Percentiles rank a stretch among this genome's conserved stretches.
These are phyloP conservation scores for Sclerotinia glacialis DNA, from an alignment of 2,329 filamentous ascomycete genomes.

Conservation along the genomic window DNA sequence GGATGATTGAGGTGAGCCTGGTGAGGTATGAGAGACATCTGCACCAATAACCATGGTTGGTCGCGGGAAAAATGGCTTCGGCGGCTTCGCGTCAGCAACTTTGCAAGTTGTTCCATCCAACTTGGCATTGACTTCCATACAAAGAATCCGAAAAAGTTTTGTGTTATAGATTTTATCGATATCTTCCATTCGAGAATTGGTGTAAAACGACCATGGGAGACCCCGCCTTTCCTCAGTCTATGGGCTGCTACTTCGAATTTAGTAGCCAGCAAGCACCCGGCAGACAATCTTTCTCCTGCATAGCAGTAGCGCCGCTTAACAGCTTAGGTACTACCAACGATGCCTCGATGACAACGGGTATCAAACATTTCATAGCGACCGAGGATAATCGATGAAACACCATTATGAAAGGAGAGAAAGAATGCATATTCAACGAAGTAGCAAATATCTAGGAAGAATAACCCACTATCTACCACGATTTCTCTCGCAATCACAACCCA, in stretches of 20 bases:
- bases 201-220: too few relatives aligned
- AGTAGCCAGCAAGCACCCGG: too few relatives aligned
- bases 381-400: neutral
- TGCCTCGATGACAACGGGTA: too few relatives aligned
- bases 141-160: too few relatives aligned
- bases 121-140: conserved; percentile 97
- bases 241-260: neutral
- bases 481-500: neutral
- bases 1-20: conserved; percentile 65
- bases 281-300: neutral
- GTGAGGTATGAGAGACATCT: conserved; percentile 81
- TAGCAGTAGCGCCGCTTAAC: neutral
- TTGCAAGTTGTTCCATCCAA: conserved; percentile 75
- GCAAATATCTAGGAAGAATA: neutral
- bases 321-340: neutral
- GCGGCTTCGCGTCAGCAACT: conserved; percentile 22
- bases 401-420: neutral
- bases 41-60: conserved; percentile 81
- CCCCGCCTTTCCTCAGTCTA: neutral
- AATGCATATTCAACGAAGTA: neutral
- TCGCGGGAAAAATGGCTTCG: conserved; percentile 43
- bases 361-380: neutral
- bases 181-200: too few relatives aligned
- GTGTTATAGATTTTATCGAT: too few relatives aligned
- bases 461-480: neutral